Conservation (phyloP, 1,284 basidiomycete genomes). For the Apiotrichum domesticum region DNA sequence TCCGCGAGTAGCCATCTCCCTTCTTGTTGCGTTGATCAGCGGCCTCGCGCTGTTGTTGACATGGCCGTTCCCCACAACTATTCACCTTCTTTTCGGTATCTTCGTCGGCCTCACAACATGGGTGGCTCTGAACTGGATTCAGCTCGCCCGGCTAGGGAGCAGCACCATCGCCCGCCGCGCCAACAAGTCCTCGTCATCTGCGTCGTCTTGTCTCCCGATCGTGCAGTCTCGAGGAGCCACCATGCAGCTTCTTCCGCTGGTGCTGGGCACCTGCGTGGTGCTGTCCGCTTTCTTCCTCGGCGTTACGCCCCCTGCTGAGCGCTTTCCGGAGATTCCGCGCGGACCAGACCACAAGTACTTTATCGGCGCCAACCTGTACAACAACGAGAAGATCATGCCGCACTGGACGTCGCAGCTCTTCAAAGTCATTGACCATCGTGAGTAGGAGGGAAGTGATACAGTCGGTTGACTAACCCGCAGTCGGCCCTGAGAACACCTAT, state of each 20-base stretch:
- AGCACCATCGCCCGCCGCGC: neutral
- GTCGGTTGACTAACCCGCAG: constrained; percentile 16
- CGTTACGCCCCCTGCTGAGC: constrained; percentile 7
- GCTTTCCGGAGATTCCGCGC: constrained; percentile 3
- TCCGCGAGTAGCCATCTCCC: neutral
- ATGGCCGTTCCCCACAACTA: constrained; percentile 35
- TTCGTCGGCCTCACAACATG: neutral
- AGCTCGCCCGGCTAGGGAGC: neutral
- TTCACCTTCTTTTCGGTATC: constrained; percentile 24
- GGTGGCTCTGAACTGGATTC: neutral
- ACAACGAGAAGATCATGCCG: constrained; percentile 25
- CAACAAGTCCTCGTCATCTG: neutral
- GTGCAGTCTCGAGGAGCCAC: neutral
- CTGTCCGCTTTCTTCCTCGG: constrained; percentile 17
- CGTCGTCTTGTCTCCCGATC: neutral
- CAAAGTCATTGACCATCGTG: constrained; percentile 22
- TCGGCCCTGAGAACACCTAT: constrained; percentile 54
- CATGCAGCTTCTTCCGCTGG: constrained; percentile 1
- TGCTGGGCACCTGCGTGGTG: constrained; percentile 9
- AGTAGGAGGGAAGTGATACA: neutral
- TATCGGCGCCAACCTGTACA: constrained; percentile 34
- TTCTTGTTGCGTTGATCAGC: neutral
- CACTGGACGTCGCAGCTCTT: constrained; percentile 20
- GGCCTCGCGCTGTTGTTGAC: constrained; percentile 17
- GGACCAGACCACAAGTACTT: constrained; percentile 14